A percentile compares a stretch with the other conserved stretches of the same genome.
Conservation (phyloP, 1,139 yeast species). For the Debaryomycetaceae sp. region DNA sequence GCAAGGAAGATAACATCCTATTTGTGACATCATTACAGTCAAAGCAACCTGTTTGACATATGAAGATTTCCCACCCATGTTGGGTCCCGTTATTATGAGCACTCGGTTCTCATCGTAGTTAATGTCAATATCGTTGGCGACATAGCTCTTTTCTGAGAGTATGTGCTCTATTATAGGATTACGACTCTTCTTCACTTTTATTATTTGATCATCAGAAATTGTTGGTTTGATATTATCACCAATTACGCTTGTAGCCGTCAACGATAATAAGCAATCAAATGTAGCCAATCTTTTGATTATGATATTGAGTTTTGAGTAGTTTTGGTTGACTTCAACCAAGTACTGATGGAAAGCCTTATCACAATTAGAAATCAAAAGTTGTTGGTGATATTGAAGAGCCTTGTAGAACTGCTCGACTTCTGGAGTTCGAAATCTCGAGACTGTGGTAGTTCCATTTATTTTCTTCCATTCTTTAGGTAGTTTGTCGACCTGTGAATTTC, state of each 20-base stretch:
- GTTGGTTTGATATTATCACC: slow-evolving; percentile 55
- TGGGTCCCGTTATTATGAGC: slow-evolving; percentile 70
- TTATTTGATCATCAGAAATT: slow-evolving; percentile 44
- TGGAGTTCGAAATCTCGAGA: slow-evolving; percentile 74
- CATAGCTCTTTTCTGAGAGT: slow-evolving; percentile 42
- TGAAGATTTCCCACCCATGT: slow-evolving; percentile 98
- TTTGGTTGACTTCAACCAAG: slow-evolving; percentile 37
- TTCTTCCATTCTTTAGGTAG: slow-evolving; percentile 77
- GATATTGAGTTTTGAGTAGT: slow-evolving; percentile 49
- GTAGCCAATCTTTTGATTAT: slow-evolving; percentile 53
- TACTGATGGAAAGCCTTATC: slow-evolving; percentile 58
- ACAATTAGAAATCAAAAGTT: slow-evolving; percentile 51
- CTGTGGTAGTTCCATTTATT: slow-evolving; percentile 66
- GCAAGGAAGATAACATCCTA: slow-evolving; percentile 47
- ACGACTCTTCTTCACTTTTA: slow-evolving; percentile 58
- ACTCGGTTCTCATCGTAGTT: slow-evolving; percentile 43
- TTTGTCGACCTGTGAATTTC: slow-evolving; percentile 51
- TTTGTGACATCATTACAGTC: slow-evolving; percentile 74
- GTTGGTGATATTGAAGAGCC: slow-evolving; percentile 59
- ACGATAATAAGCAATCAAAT: slow-evolving; percentile 73
- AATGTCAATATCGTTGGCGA: slow-evolving; percentile 67
- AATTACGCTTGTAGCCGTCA: slow-evolving; percentile 57
- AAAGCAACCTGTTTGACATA: slow-evolving; percentile 92
- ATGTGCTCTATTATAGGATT: slow-evolving; percentile 77
- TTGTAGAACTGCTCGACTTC: slow-evolving; percentile 49